Evolutionary conservation across 1,284 basidiomycete genomes (phyloP).

Genomic region (Fomitopsis pinicola): DNA sequence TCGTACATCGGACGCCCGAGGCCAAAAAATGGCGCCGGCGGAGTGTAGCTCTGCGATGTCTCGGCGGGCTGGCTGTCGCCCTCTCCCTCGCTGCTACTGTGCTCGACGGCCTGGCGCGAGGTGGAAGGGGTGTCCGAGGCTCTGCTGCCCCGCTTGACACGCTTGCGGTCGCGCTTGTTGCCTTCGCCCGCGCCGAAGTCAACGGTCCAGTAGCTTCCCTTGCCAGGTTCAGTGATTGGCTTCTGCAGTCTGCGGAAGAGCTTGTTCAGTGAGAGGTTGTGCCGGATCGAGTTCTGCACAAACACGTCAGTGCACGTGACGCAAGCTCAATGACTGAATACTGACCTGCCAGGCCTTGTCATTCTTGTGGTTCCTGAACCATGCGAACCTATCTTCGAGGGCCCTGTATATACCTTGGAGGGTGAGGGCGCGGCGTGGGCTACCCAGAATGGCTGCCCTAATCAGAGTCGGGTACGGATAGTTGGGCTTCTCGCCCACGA

Average conservation of each 20-base stretch:
- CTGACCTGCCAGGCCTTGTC: slow-evolving; percentile 64
- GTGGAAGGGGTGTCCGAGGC: slow-evolving; percentile 8
- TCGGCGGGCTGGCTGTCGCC: not conserved
- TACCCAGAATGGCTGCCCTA: slow-evolving; percentile 68
- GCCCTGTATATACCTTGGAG: slow-evolving; percentile 61
- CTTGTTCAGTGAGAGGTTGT: slow-evolving; percentile 83
- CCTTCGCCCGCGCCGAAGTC: slow-evolving; percentile 59
- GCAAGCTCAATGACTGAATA: not conserved
- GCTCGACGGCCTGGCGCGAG: not conserved
- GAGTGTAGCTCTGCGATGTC: not conserved
- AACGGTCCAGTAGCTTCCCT: slow-evolving; percentile 71
- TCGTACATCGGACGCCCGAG: not conserved
- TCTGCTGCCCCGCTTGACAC: slow-evolving; percentile 36
- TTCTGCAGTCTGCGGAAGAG: slow-evolving; percentile 67
- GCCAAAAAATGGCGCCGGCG: not conserved
- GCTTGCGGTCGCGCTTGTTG: slow-evolving; percentile 59
- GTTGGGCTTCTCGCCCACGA: slow-evolving; percentile 44
- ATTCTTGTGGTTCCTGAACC: slow-evolving; percentile 43
- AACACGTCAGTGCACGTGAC: slow-evolving; percentile 2
- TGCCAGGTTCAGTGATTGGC: slow-evolving; percentile 67
- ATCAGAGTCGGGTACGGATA: slow-evolving; percentile 56
- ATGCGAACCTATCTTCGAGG: slow-evolving; percentile 55
- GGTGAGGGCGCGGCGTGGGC: slow-evolving; percentile 50
- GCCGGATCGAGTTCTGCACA: slow-evolving; percentile 79
- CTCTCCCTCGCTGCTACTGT: not conserved